Evolutionary conservation across 2,329 filamentous ascomycete genomes (phyloP), one percentile per base, ranked within the genome.

Genomic region (Aspergillus neotritici): DNA sequence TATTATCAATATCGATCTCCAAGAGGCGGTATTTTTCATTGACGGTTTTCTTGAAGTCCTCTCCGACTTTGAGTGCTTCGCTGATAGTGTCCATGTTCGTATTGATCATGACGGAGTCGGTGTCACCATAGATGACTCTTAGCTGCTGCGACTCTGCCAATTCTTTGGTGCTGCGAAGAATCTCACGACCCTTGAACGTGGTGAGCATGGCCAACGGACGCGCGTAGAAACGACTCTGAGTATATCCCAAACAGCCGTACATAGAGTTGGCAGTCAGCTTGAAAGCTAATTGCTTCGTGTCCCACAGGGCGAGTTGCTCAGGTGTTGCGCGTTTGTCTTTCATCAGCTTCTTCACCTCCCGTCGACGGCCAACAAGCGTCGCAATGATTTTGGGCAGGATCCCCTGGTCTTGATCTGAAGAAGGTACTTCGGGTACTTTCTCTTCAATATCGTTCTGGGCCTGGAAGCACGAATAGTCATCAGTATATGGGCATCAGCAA

Each of bases 91-190:
- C 87, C 43, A 93, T 89, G 61, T 97, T 97, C 51, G 93, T 94
- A 62, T 98, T 98, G 74, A 98, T 97, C 93, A 98, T 98, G 69
- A 98, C 93, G 7, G 93, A 98, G 68, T 98, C 93, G 10, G 93
- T 98, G 69, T 98, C 93, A 72, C 93, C 93, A 58, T 98, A 98
- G 51, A 98, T 97, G 64, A 98, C 93, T 60, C 93, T 86, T 25
- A 98, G 78, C 47, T 89, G 84, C 55, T 86, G 90, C 58, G 82
- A 87, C 68, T 98, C 93, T 8, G 93, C 93, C 49, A 98, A 79
- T 41, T 94, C 90, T 67, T 97, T 98, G 44, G 93, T 98, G 63
- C 87, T 94, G 51, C 87, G 82, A 46, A 98, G 75, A 79, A 98
- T 97, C 72, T 98, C 93, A 73, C 93, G 88, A 45, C 93, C 93